Conservation (phyloP, 345 rosid genomes). For the thale cress (Arabidopsis thaliana) region DNA sequence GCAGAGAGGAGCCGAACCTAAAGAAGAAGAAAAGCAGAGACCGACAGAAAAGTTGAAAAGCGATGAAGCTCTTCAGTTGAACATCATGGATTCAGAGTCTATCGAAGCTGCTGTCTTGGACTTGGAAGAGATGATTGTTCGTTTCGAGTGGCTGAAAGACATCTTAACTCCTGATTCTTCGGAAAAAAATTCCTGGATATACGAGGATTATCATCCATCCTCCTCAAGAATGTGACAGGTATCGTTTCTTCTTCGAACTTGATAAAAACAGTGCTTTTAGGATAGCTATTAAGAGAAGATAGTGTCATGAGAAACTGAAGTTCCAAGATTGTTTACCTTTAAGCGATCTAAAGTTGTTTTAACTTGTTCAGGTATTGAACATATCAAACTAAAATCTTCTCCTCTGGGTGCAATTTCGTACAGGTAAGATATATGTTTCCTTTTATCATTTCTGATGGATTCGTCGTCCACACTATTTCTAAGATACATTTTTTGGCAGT, state of each 20-base stretch:
- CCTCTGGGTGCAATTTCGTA: not conserved
- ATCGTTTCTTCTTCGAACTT: not conserved
- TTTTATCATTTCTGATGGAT: constrained; percentile 16
- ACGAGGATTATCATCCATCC: constrained; percentile 25
- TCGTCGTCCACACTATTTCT: not conserved
- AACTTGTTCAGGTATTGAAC: constrained; percentile 5
- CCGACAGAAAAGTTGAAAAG: constrained; percentile 45
- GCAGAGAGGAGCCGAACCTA: not conserved
- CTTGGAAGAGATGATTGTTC: constrained; percentile 63
- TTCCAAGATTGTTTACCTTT: not conserved
- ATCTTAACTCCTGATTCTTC: constrained; percentile 38
- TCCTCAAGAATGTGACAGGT: constrained; percentile 13
- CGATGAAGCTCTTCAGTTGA: constrained; percentile 40
- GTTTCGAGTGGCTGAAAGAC: constrained; percentile 61
- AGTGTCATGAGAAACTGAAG: constrained; percentile 2
- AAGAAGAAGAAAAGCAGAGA: constrained; percentile 14
- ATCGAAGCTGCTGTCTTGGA: constrained; percentile 66
- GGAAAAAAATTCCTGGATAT: constrained; percentile 14
- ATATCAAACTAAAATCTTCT: not conserved
- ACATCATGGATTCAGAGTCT: constrained; percentile 54
- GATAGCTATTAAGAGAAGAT: not conserved
- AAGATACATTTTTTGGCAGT: not conserved
- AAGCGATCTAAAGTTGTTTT: not conserved
- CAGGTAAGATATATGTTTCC: not conserved
- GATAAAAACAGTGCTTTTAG: not conserved